Conservation (phyloP, 306 rosid genomes). For the Lupinus albus region DNA sequence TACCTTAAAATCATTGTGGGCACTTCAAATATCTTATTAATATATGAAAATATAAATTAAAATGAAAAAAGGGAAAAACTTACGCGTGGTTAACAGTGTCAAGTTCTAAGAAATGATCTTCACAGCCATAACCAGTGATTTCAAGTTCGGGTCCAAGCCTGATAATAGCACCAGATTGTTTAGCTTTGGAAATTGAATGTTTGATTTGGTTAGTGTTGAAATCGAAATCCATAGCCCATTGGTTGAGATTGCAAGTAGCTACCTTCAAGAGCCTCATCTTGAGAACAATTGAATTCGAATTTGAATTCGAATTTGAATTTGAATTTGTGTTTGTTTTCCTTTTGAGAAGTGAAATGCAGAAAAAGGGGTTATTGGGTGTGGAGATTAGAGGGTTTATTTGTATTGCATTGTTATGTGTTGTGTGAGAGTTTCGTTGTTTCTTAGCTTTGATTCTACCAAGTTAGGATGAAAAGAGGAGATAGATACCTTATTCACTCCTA, state of each 20-base stretch:
- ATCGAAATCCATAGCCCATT: constrained; percentile 98
- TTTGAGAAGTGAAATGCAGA: neutral
- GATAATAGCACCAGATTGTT: constrained; percentile 73
- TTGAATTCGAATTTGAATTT: neutral
- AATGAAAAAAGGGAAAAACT: neutral
- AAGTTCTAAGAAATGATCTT: constrained; percentile 95
- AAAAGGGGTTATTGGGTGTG: neutral
- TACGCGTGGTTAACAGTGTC: constrained; percentile 86
- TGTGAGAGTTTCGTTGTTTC: neutral
- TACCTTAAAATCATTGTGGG: neutral
- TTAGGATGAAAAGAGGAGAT: neutral
- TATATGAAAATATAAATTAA: neutral
- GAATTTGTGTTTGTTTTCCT: neutral
- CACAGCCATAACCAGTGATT: constrained; percentile 93
- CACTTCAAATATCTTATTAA: neutral
- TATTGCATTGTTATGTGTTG: neutral
- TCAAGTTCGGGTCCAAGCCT: constrained; percentile 97
- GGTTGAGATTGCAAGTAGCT: constrained; percentile 91
- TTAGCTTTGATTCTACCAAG: constrained; percentile 46
- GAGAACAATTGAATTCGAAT: neutral
- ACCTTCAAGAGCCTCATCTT: constrained; percentile 85
- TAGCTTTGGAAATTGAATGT: constrained; percentile 65
- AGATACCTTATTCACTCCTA: constrained; percentile 7
- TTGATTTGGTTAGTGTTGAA: constrained; percentile 70
- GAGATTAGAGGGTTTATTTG: neutral